Evolutionary conservation across 1,139 yeast species (phyloP).

Genomic region (Eremothecium gossypii): DNA sequence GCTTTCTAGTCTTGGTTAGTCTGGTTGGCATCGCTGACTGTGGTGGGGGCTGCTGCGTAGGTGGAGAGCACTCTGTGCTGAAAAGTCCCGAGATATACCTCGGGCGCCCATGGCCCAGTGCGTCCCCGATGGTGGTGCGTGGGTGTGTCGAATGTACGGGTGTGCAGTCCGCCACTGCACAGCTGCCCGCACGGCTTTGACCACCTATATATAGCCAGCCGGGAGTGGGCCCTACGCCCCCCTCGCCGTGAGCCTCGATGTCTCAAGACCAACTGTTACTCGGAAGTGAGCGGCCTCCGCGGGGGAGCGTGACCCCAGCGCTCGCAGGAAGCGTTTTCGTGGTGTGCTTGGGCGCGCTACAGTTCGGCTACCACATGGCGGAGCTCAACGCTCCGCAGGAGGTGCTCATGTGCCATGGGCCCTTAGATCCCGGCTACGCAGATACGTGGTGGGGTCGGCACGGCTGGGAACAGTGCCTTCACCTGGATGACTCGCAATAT

Average conservation of each 20-base stretch:
- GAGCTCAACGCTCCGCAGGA: slow-evolving; percentile 79
- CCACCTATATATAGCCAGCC: no score
- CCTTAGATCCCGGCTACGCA: slow-evolving; percentile 21
- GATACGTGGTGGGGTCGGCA: slow-evolving; percentile 22
- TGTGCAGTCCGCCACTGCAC: neutral
- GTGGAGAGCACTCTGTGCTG: no score
- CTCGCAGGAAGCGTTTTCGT: slow-evolving; percentile 26
- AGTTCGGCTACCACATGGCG: slow-evolving; percentile 84
- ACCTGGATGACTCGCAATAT: slow-evolving; percentile 51
- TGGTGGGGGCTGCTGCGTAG: no score
- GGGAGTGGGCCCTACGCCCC: no score
- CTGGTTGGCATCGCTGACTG: slow-evolving; percentile 82
- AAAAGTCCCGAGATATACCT: no score
- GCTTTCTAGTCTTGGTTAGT: slow-evolving; percentile 99
- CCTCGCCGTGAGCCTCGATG: no score
- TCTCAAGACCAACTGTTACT: no score
- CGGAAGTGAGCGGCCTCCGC: no score
- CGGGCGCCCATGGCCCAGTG: no score
- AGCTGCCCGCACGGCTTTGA: neutral
- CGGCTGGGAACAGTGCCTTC: slow-evolving; percentile 42
- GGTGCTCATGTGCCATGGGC: slow-evolving; percentile 42
- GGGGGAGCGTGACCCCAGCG: no score
- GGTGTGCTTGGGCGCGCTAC: slow-evolving; percentile 67
- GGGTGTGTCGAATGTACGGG: neutral
- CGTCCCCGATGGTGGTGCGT: neutral